phyloP scores from a whole-genome alignment of 495 filamentous ascomycete genomes.

The Podospora sp. region DNA sequence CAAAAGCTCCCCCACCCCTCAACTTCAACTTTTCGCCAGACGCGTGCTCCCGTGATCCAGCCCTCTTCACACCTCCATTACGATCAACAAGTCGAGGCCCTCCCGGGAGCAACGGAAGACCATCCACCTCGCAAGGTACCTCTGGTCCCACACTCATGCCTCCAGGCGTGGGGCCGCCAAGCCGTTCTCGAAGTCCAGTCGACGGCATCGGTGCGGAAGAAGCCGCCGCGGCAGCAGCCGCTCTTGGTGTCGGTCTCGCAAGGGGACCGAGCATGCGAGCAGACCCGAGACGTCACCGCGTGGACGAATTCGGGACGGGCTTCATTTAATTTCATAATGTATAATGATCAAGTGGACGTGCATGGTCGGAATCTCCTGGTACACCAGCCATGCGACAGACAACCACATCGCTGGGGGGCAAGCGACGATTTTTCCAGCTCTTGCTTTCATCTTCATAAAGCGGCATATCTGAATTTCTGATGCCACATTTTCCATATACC shows the following conservation, averaged over 20 bases:
- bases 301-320: conserved; percentile 33
- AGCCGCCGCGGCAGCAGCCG: conserved; percentile 4
- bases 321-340: conserved; percentile 29
- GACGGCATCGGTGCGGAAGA: conserved; percentile 15
- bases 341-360: conserved; percentile 4
- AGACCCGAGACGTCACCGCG: conserved; percentile 13
- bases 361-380: background rate
- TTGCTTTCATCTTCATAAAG: background rate
- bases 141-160: background rate
- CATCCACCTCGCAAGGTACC: conserved; percentile 12
- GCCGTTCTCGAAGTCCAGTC: conserved; percentile 22
- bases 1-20: conserved; percentile 7
- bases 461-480: background rate
- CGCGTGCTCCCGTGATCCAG: conserved; percentile 33
- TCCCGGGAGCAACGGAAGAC: conserved; percentile 16
- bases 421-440: background rate
- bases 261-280: conserved; percentile 35
- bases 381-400: background rate
- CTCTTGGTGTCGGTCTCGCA: conserved; percentile 36
- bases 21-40: conserved; percentile 35
- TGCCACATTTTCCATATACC: background rate
- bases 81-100: background rate
- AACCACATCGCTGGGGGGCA: background rate
- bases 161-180: conserved; percentile 5
- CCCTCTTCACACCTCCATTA: conserved; percentile 31